Conservation (phyloP, 306 rosid genomes). For the Lupinus albus region DNA sequence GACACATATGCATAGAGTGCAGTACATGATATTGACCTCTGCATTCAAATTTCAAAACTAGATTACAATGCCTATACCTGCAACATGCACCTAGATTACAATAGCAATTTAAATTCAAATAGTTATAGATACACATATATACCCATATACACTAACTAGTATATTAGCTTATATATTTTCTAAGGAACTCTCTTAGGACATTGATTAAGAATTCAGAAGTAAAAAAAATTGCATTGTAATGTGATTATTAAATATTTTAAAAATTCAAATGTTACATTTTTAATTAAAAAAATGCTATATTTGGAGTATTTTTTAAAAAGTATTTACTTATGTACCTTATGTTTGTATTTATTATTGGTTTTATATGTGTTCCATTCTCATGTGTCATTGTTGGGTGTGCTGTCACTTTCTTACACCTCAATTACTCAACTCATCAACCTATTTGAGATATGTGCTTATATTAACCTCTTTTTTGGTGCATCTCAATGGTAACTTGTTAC, state of each 20-base stretch:
- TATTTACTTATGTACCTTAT: background rate
- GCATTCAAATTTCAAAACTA: conserved; percentile 39
- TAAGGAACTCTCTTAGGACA: no score
- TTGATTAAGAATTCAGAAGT: no score
- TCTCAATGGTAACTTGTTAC: conserved; percentile 3
- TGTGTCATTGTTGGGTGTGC: conserved; percentile 43
- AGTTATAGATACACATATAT: background rate
- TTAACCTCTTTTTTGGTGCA: conserved; percentile 28
- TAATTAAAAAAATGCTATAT: no score
- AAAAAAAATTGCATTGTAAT: no score
- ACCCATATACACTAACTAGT: no score
- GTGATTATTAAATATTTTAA: no score
- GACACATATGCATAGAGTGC: conserved; percentile 29
- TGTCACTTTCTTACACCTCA: conserved; percentile 44
- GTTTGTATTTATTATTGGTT: conserved; percentile 36
- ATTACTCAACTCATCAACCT: conserved; percentile 31
- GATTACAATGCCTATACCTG: conserved; percentile 11
- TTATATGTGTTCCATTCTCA: conserved; percentile 46
- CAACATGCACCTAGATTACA: background rate
- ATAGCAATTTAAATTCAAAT: conserved; percentile 26
- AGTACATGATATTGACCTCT: conserved; percentile 46
- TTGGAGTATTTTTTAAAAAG: no score
- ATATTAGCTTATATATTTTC: no score
- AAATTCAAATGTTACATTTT: no score
- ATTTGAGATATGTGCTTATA: conserved; percentile 30